Percentiles rank a stretch among this genome's conserved stretches.
These are phyloP conservation scores for Handroanthus guayacan DNA, from an alignment of 257 asterid genomes.

Conservation along the genomic window DNA sequence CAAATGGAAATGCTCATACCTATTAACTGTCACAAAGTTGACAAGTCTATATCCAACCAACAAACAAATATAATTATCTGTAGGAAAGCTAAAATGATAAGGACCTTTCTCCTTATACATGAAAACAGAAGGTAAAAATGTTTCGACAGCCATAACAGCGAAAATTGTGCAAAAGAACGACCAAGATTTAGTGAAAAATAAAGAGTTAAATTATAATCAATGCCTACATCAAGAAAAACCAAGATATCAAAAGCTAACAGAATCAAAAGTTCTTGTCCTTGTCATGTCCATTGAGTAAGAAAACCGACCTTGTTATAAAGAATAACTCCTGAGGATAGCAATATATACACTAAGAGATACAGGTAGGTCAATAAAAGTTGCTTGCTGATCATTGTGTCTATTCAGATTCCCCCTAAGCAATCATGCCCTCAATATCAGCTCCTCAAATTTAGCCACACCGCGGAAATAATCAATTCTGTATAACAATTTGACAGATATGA, in stretches of 20 bases:
- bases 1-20: not conserved
- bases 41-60: not conserved
- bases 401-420: slow-evolving; percentile 40
- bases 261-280: slow-evolving; percentile 2
- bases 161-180: not conserved
- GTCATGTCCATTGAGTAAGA: not conserved
- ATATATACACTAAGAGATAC: slow-evolving; percentile 75
- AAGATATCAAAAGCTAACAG: slow-evolving; percentile 4
- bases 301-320: slow-evolving; percentile 87
- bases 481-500: slow-evolving; percentile 36
- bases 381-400: slow-evolving; percentile 71
- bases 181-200: slow-evolving; percentile 4
- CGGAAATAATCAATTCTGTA: slow-evolving; percentile 30
- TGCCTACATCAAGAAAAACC: slow-evolving; percentile 21
- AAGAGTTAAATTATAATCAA: slow-evolving; percentile 9
- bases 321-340: slow-evolving; percentile 91
- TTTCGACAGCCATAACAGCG: slow-evolving; percentile 12
- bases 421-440: slow-evolving; percentile 41
- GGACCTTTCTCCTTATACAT: not conserved
- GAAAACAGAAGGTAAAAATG: slow-evolving; percentile 13
- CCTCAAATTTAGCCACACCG: slow-evolving; percentile 30
- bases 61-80: slow-evolving; percentile 3
- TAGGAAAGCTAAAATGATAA: slow-evolving; percentile 7
- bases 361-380: slow-evolving; percentile 85
- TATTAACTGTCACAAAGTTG: not conserved